These are phyloP conservation scores for Ceriops decandra DNA, from an alignment of 345 rosid species.

Conservation along the genomic window DNA sequence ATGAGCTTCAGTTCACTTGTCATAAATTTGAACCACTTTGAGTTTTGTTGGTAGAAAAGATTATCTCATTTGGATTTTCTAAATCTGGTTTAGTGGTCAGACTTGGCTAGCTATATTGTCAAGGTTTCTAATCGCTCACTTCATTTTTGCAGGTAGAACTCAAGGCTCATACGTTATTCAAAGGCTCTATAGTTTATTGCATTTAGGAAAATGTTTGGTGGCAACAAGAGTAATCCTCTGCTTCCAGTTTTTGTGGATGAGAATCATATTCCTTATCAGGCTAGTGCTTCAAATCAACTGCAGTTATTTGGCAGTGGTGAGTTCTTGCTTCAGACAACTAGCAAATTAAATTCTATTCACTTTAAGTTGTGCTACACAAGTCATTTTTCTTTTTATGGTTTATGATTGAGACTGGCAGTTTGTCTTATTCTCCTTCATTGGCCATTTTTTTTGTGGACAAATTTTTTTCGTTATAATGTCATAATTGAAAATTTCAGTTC, in stretches of 20 bases:
- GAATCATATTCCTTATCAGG: constrained; percentile 55
- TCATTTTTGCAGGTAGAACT: constrained; percentile 30
- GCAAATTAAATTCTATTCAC: too few relatives aligned
- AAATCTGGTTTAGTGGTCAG: too few relatives aligned
- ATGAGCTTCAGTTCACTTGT: too few relatives aligned
- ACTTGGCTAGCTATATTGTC: neutral
- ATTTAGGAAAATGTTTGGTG: constrained; percentile 57
- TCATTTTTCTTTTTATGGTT: too few relatives aligned
- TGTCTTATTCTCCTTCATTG: too few relatives aligned
- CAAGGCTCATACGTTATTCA: constrained; percentile 6
- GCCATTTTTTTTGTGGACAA: too few relatives aligned
- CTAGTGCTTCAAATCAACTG: constrained; percentile 60
- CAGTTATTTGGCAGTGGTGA: constrained; percentile 67
- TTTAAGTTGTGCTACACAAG: too few relatives aligned
- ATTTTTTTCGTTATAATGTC: too few relatives aligned
- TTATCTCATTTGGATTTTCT: neutral
- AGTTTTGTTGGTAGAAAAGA: neutral
- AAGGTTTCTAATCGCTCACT: neutral
- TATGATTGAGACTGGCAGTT: too few relatives aligned
- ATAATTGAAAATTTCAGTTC: too few relatives aligned
- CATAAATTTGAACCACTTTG: too few relatives aligned
- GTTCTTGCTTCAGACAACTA: constrained; percentile 18
- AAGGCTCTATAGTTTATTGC: constrained; percentile 18
- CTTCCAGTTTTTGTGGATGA: constrained; percentile 51
- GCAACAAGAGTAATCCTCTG: constrained; percentile 50